Evolutionary conservation across 495 filamentous ascomycete species (phyloP).

Genomic region (Extremus antarcticus): DNA sequence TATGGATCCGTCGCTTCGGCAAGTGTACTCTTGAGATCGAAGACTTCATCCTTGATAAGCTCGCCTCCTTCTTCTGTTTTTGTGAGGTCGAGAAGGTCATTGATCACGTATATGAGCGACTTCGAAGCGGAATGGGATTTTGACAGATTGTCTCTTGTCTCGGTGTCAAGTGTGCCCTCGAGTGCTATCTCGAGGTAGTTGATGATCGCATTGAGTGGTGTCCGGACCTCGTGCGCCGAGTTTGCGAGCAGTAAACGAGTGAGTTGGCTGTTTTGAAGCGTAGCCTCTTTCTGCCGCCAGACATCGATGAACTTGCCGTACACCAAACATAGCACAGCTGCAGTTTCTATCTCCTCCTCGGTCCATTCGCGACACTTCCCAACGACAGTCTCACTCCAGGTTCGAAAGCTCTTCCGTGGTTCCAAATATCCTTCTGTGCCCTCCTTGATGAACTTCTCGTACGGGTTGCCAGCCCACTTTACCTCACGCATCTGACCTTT

Average conservation of each 20-base stretch:
- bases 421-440: conserved; percentile 63
- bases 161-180: conserved; percentile 68
- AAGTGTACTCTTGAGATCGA: conserved; percentile 64
- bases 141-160: conserved; percentile 78
- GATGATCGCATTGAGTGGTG: conserved; percentile 89
- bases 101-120: conserved; percentile 90
- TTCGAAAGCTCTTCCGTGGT: conserved; percentile 65
- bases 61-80: conserved; percentile 76
- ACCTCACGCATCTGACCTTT: conserved; percentile 68
- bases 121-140: conserved; percentile 93
- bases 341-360: conserved; percentile 71
- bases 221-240: conserved; percentile 90
- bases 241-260: conserved; percentile 77
- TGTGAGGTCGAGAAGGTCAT: conserved; percentile 85
- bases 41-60: conserved; percentile 70
- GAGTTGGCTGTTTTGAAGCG: conserved; percentile 69
- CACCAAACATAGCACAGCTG: conserved; percentile 77
- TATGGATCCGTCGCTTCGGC: conserved; percentile 67
- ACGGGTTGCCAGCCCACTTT: conserved; percentile 89
- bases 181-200: conserved; percentile 93
- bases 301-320: conserved; percentile 90
- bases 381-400: conserved; percentile 65
- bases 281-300: conserved; percentile 85
- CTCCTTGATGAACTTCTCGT: conserved; percentile 62
- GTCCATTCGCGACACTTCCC: conserved; percentile 68